Evolutionary conservation across 176 grass and related monocot genomes (phyloP).

Genomic region (Avena sativa): DNA sequence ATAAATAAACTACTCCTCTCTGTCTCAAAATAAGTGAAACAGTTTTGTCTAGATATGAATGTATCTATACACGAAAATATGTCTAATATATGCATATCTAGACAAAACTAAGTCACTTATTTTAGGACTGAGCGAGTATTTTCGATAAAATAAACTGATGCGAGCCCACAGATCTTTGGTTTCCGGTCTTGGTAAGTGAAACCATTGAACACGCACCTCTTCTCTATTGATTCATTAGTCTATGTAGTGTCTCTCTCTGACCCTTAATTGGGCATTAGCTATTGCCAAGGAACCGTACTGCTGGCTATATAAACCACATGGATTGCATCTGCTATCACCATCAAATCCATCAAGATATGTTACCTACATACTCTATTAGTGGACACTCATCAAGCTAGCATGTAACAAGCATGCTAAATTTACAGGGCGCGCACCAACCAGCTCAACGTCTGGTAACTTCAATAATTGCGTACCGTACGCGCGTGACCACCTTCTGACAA

Average conservation of each 20-base stretch:
- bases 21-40: too few species aligned
- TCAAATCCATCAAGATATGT: neutral
- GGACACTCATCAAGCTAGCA: neutral
- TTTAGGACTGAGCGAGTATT: too few species aligned
- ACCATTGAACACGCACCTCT: neutral
- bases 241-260: neutral
- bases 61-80: too few species aligned
- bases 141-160: neutral
- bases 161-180: neutral
- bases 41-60: too few species aligned
- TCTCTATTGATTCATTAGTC: neutral
- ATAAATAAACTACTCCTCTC: too few species aligned
- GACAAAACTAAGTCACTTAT: too few species aligned
- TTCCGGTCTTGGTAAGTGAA: neutral
- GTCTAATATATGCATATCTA: too few species aligned
- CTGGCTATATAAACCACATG: neutral
- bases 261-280: neutral
- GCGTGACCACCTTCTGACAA: neutral
- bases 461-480: neutral
- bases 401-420: neutral
- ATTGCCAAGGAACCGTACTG: neutral
- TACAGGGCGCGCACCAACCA: slow-evolving; percentile 1
- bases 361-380: neutral
- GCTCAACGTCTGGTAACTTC: neutral
- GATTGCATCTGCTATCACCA: neutral